Conservation (phyloP, 1,139 yeast genomes). For the Arxiozyma telluris region DNA sequence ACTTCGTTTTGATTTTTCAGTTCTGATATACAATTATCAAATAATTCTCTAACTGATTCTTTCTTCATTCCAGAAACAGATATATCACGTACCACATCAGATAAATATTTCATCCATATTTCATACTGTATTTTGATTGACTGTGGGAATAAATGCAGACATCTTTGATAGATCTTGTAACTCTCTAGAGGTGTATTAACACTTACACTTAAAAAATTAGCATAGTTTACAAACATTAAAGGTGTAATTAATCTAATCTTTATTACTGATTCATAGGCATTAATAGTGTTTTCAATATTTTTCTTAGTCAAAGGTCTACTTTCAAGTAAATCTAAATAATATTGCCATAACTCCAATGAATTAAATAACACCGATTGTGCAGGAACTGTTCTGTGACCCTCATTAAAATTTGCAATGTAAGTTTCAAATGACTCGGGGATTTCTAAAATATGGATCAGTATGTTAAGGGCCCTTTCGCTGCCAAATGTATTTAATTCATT, state of each 20-base stretch:
- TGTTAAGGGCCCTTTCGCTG: constrained; percentile 43
- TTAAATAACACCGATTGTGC: constrained; percentile 55
- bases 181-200: constrained; percentile 40
- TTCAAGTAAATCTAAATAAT: constrained; percentile 67
- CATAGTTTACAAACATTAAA: constrained; percentile 55
- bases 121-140: constrained; percentile 54
- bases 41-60: constrained; percentile 65
- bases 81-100: constrained; percentile 37
- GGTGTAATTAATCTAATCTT: constrained; percentile 64
- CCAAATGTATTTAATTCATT: constrained; percentile 47
- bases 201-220: constrained; percentile 45
- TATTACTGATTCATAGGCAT: constrained; percentile 53
- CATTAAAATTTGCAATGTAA: constrained; percentile 19
- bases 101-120: constrained; percentile 63
- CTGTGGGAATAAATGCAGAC: constrained; percentile 45
- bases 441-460: constrained; percentile 46
- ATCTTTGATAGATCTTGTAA: constrained; percentile 59
- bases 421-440: constrained; percentile 32
- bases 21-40: constrained; percentile 49
- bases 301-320: constrained; percentile 31
- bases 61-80: constrained; percentile 27
- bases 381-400: constrained; percentile 31
- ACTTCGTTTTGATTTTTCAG: constrained; percentile 41
- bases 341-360: constrained; percentile 60
- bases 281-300: constrained; percentile 28